Percentiles rank a stretch among this genome's conserved stretches.
Evolutionary conservation across 148 eudicot species (phyloP).

Genomic region (Rhododendron ferrugineum): DNA sequence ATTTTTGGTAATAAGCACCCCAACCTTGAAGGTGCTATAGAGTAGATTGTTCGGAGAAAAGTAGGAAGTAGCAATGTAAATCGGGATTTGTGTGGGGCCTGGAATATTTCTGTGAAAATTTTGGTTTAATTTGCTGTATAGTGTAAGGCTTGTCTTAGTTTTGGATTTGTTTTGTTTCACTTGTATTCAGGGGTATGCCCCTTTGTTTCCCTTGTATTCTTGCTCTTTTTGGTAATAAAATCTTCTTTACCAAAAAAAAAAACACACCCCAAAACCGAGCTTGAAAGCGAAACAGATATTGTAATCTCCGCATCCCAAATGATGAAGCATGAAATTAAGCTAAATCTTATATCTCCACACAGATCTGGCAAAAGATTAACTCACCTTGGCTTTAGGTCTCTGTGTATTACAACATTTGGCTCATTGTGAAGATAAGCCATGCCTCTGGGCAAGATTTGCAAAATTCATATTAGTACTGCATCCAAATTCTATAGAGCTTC

Average conservation of each 20-base stretch:
- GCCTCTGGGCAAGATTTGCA: constrained; percentile 52
- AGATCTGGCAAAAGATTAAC: constrained; percentile 17
- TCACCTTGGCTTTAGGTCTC: constrained; percentile 93
- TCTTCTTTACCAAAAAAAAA: not conserved
- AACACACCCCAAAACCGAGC: not conserved
- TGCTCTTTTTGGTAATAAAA: not conserved
- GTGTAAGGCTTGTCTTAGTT: not conserved
- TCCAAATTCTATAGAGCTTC: not conserved
- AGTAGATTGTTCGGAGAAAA: not conserved
- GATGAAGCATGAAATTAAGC: not conserved
- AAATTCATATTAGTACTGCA: constrained; percentile 19
- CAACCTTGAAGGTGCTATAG: not conserved
- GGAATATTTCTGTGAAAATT: not conserved
- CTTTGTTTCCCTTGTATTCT: not conserved
- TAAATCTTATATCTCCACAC: not conserved
- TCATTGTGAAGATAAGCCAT: constrained; percentile 98
- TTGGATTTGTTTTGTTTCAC: not conserved
- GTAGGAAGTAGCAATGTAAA: not conserved
- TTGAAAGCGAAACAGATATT: not conserved
- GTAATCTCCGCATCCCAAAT: not conserved
- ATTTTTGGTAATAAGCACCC: not conserved
- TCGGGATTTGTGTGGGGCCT: not conserved
- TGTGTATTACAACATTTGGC: constrained; percentile 88
- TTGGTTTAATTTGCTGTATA: not conserved
- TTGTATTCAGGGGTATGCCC: not conserved